Evolutionary conservation across 2,329 filamentous ascomycete genomes (phyloP).

Genomic region (Penicillium sp.): DNA sequence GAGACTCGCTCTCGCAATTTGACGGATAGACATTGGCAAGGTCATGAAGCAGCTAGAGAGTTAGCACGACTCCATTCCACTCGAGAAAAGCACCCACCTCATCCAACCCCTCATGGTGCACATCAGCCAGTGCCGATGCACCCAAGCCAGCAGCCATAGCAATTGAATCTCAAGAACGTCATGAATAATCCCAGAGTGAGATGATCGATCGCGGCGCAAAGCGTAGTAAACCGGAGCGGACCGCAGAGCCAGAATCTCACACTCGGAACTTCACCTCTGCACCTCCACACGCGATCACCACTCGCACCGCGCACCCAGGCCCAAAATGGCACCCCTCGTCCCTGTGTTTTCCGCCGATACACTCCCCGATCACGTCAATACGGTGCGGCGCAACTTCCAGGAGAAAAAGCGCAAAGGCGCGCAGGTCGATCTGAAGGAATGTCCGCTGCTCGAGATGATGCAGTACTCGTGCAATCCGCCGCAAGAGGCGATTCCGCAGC

Average conservation of each 20-base stretch:
- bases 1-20: constrained; percentile 7
- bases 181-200: constrained; percentile 11
- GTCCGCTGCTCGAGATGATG: constrained; percentile 53
- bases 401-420: constrained; percentile 49
- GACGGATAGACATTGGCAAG: constrained; percentile 25
- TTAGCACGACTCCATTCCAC: neutral
- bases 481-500: constrained; percentile 37
- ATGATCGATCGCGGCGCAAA: no score
- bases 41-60: constrained; percentile 26
- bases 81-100: constrained; percentile 39
- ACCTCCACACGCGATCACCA: constrained; percentile 1
- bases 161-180: constrained; percentile 38
- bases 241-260: constrained; percentile 3
- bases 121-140: constrained; percentile 48
- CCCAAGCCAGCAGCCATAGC: constrained; percentile 45
- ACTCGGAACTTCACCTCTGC: constrained; percentile 2
- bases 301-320: neutral
- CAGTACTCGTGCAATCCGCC: constrained; percentile 58
- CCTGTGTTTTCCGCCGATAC: constrained; percentile 49
- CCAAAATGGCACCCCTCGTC: constrained; percentile 51
- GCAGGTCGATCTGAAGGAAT: constrained; percentile 49
- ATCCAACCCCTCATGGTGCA: constrained; percentile 46
- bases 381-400: constrained; percentile 40
- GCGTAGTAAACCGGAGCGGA: no score
- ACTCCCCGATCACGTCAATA: constrained; percentile 49